A percentile compares a stretch with the other conserved stretches of the same genome.
phyloP scores from a whole-genome alignment of 2,329 filamentous ascomycete genomes.

The Aspergillus pseudoterreus region DNA sequence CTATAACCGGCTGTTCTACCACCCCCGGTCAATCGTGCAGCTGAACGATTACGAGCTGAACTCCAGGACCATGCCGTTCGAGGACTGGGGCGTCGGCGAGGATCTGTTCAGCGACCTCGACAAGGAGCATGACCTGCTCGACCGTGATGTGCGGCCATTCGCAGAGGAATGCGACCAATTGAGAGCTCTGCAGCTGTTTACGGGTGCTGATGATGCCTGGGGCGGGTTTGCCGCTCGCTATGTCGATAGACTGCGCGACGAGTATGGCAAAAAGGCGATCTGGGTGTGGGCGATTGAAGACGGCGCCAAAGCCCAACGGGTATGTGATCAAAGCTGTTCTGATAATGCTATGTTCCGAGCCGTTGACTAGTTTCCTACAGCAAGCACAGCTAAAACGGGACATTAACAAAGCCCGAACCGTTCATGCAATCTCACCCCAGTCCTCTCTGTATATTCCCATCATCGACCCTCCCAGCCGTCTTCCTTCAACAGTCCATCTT shows the following conservation, averaged over 20 bases:
- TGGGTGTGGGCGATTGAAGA: conserved; percentile 85
- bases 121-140: conserved; percentile 78
- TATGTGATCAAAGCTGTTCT: conserved; percentile 33
- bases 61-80: conserved; percentile 76
- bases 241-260: conserved; percentile 75
- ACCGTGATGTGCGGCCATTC: conserved; percentile 85
- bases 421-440: conserved; percentile 65
- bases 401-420: conserved; percentile 69
- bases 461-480: conserved; percentile 54
- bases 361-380: conserved; percentile 17
- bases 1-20: conserved; percentile 87
- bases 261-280: conserved; percentile 81
- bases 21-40: conserved; percentile 82
- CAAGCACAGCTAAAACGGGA: conserved; percentile 62
- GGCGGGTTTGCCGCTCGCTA: conserved; percentile 72
- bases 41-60: conserved; percentile 83
- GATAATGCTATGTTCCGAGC: not conserved
- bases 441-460: conserved; percentile 78
- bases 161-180: conserved; percentile 90
- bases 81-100: conserved; percentile 69
- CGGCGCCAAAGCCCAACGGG: conserved; percentile 51
- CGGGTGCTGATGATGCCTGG: conserved; percentile 74
- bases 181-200: conserved; percentile 78
- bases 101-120: conserved; percentile 72
- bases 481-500: conserved; percentile 58